Percentiles rank a stretch among this genome's conserved stretches.
Conservation (phyloP, 441 rosid species). For the Populus hybrid region DNA sequence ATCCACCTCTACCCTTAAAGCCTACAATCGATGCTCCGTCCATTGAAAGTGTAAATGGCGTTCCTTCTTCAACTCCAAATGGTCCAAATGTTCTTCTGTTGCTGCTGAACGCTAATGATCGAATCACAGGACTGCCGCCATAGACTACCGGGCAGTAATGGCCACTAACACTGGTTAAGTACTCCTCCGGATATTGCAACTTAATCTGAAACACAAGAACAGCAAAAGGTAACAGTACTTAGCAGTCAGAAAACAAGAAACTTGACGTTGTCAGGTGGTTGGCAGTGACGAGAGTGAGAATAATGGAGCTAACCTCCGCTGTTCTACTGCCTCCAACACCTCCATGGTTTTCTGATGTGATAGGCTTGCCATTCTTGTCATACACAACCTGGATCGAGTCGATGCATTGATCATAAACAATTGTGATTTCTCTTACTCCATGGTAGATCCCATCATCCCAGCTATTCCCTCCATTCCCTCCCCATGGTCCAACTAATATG, state of each 20-base stretch:
- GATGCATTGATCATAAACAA: slow-evolving; percentile 57
- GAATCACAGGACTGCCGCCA: slow-evolving; percentile 56
- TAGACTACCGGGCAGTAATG: slow-evolving; percentile 51
- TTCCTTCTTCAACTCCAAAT: slow-evolving; percentile 65
- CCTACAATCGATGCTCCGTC: slow-evolving; percentile 62
- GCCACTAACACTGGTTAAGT: slow-evolving; percentile 52
- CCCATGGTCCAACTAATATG: slow-evolving; percentile 59
- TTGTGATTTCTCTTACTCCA: slow-evolving; percentile 63
- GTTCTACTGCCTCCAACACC: slow-evolving; percentile 57
- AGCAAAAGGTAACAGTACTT: neutral
- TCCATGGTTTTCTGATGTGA: slow-evolving; percentile 58
- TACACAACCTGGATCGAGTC: slow-evolving; percentile 62
- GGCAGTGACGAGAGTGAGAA: neutral
- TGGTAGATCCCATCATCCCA: slow-evolving; percentile 74
- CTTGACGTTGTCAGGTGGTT: neutral
- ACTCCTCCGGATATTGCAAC: slow-evolving; percentile 78
- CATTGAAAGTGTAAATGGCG: slow-evolving; percentile 54
- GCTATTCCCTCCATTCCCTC: slow-evolving; percentile 65
- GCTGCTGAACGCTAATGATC: slow-evolving; percentile 65
- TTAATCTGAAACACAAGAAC: slow-evolving; percentile 40
- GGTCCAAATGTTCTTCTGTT: slow-evolving; percentile 63
- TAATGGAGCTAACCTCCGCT: slow-evolving; percentile 41
- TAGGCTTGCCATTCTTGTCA: slow-evolving; percentile 59
- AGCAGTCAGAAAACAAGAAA: neutral
- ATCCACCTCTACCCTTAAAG: slow-evolving; percentile 64